Conservation (phyloP, 805 yeast genomes). For the Teunomyces pallodes region DNA sequence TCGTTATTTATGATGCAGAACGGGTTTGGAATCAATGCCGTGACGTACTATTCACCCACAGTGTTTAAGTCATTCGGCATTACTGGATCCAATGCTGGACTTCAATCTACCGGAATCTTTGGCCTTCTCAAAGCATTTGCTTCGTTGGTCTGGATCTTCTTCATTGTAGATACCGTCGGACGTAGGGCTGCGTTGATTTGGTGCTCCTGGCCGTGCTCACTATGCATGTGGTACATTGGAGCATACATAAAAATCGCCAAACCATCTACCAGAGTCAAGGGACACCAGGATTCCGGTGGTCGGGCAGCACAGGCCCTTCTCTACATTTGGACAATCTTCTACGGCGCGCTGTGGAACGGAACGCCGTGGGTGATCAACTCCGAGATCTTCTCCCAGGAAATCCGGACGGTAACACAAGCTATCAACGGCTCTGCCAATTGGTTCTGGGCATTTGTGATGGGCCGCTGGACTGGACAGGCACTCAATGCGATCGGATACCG, state of each 20-base stretch:
- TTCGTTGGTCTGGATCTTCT: conserved; percentile 43
- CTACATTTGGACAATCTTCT: conserved; percentile 46
- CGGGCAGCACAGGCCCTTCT: conserved; percentile 45
- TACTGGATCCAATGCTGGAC: conserved; percentile 41
- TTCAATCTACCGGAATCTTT: conserved; percentile 53
- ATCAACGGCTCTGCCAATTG: conserved; percentile 46
- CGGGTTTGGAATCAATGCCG: conserved; percentile 49
- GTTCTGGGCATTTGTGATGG: conserved; percentile 52
- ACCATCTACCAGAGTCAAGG: conserved; percentile 23
- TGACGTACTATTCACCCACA: conserved; percentile 53
- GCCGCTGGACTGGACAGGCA: conserved; percentile 46
- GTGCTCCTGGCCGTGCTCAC: conserved; percentile 38
- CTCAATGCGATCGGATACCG: conserved; percentile 43
- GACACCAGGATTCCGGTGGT: conserved; percentile 31
- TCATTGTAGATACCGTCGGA: conserved; percentile 47
- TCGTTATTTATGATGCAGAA: conserved; percentile 44
- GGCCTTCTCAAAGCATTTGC: conserved; percentile 49
- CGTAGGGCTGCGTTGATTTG: conserved; percentile 41
- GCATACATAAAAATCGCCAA: conserved; percentile 43
- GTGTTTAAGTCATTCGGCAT: conserved; percentile 51
- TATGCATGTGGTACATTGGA: conserved; percentile 49
- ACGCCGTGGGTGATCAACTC: conserved; percentile 48
- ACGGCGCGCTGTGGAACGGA: conserved; percentile 46
- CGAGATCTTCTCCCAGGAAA: conserved; percentile 44
- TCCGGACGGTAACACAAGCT: conserved; percentile 42